A percentile compares a stretch with the other conserved stretches of the same genome.
These are phyloP conservation scores for Myriosclerotinia curreyana DNA, from an alignment of 2,329 filamentous ascomycete species.

Conservation along the genomic window DNA sequence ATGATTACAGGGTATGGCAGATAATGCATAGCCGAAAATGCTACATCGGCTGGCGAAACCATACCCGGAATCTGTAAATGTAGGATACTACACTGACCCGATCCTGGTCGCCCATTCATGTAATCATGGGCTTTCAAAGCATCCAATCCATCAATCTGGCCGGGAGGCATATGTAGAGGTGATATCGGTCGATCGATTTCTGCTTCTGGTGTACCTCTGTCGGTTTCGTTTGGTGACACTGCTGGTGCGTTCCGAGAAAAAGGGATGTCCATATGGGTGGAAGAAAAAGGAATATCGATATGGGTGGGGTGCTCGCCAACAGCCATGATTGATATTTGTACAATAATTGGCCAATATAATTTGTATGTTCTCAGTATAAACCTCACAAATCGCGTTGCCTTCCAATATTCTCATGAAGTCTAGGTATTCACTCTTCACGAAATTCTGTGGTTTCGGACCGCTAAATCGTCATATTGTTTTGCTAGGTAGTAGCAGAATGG, in stretches of 20 bases:
- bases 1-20: slow-evolving; percentile 70
- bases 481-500: background rate
- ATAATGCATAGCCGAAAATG: slow-evolving; percentile 69
- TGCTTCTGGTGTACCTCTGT: slow-evolving; percentile 2
- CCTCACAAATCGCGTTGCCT: background rate
- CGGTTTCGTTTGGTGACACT: slow-evolving; percentile 3
- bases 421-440: background rate
- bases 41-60: slow-evolving; percentile 51
- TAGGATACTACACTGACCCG: slow-evolving; percentile 24
- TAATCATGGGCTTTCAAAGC: slow-evolving; percentile 27
- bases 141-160: slow-evolving; percentile 37
- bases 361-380: background rate
- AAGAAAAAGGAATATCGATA: slow-evolving; percentile 10
- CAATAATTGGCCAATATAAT: background rate
- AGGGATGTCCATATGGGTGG: slow-evolving; percentile 16
- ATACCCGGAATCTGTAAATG: slow-evolving; percentile 45
- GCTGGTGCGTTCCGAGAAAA: background rate
- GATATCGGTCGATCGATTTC: slow-evolving; percentile 28
- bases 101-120: slow-evolving; percentile 26
- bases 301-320: slow-evolving; percentile 15
- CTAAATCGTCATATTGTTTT: slow-evolving; percentile 5
- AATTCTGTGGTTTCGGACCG: background rate
- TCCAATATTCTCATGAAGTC: background rate
- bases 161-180: slow-evolving; percentile 32
- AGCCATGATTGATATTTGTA: background rate